Base-by-base conservation (phyloP, 805 yeast genomes). In the Komagataella phaffii region DNA sequence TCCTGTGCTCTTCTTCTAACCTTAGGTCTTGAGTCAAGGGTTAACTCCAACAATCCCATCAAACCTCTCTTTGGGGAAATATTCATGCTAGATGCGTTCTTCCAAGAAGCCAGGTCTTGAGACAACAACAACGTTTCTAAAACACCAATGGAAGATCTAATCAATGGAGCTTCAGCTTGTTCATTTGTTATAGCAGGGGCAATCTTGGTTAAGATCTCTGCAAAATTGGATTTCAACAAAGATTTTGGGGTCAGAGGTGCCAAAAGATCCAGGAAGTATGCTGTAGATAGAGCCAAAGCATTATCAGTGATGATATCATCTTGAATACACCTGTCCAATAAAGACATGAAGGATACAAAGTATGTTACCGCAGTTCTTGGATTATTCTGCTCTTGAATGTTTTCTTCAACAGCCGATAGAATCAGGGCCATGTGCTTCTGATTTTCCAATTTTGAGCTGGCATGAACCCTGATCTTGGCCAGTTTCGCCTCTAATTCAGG, bases 1-100 rank as follows among this genome's bases (percentile, higher is more conserved):
- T 93, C 99, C 60, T 83, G 85, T 1, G 98, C 96, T 71, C 97
- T 83, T 76, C 85, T 88, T 65, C 99, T 80, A 10, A 93, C 95
- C 61, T 93, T 93, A 44, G 99, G 99, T 63, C 98, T 79, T 48
- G 85, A 84, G 66, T 93, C 97, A 46, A 87, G 68, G 0, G 91
- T 79, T 55, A 88, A 73, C 63, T 86, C 88, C 53, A 90, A 67
- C 53, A 90, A 67, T 48, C 91, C 96, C 45, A 77, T 75, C 53
- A 89, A 68, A 46, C 93, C 96, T 72, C 95, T 79, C 61, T 77
- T 79, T 50, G 96, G 96, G n/a, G 85, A 78, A 54, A 72, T 72
- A 55, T 66, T 76, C 66, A 67, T 67, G 53, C 63, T 78, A 54
- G 66, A 62, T 36, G 77, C 64, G 56, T 76, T 76, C 52, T 68